Evolutionary conservation across 768 basidiomycete genomes (phyloP).

Genomic region (Lactifluus subvellereus): DNA sequence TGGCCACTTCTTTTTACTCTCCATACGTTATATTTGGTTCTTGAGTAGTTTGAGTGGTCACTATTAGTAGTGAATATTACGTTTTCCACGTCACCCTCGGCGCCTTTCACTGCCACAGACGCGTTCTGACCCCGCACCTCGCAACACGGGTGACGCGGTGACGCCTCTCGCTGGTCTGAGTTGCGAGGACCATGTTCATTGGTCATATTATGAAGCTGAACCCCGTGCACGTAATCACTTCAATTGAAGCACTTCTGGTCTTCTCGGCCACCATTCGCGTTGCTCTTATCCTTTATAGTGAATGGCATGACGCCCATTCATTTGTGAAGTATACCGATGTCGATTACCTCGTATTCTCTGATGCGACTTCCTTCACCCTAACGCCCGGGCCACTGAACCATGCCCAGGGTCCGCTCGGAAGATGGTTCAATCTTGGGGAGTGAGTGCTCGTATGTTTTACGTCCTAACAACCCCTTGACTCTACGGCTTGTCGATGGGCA

Average conservation of each 20-base stretch:
- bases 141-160: neutral
- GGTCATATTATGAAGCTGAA: neutral
- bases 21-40: neutral
- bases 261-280: constrained; percentile 56
- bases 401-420: constrained; percentile 57
- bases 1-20: constrained; percentile 9
- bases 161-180: neutral
- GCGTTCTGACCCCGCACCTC: neutral
- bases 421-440: constrained; percentile 58
- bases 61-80: constrained; percentile 6
- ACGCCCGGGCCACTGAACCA: constrained; percentile 42
- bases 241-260: constrained; percentile 50
- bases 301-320: constrained; percentile 82
- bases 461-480: neutral
- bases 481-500: constrained; percentile 1
- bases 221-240: constrained; percentile 20
- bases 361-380: constrained; percentile 72
- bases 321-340: constrained; percentile 96
- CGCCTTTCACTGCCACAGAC: constrained; percentile 5
- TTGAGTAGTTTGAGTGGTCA: neutral
- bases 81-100: constrained; percentile 18
- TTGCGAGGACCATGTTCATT: neutral
- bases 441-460: constrained; percentile 39
- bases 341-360: constrained; percentile 93
- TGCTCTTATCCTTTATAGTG: constrained; percentile 74